These are phyloP conservation scores for Eucalyptus regnans DNA, from an alignment of 345 rosid genomes.

Conservation along the genomic window DNA sequence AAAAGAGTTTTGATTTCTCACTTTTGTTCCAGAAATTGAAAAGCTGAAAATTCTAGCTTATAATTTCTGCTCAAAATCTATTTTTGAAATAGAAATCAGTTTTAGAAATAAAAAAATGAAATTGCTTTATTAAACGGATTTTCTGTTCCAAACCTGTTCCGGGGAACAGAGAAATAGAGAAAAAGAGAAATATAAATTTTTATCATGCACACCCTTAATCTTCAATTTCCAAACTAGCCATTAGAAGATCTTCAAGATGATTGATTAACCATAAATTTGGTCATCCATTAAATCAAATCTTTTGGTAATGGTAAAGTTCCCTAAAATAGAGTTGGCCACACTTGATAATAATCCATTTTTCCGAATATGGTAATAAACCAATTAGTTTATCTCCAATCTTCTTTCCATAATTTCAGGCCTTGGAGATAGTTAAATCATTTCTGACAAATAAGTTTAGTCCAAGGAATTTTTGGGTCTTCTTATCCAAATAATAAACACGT, in stretches of 20 bases:
- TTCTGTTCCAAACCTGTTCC: fast-evolving
- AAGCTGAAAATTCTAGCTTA: too few relatives aligned
- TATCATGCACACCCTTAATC: fast-evolving
- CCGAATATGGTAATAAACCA: neutral
- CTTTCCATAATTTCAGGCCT: neutral
- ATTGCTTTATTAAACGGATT: fast-evolving
- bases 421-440: neutral
- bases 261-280: neutral
- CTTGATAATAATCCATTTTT: neutral
- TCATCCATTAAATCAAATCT: neutral
- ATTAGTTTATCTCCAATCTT: neutral
- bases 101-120: too few relatives aligned
- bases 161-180: fast-evolving
- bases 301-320: neutral
- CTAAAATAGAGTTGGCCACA: neutral
- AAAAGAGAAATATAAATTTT: too few relatives aligned
- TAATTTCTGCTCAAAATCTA: fast-evolving
- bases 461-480: neutral
- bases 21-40: too few relatives aligned
- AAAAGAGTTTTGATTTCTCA: too few relatives aligned
- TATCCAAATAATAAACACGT: neutral
- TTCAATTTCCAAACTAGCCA: neutral
- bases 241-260: neutral
- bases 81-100: fast-evolving
- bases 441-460: neutral